phyloP scores from a whole-genome alignment of 352 stramenopile genomes.

The Phytopythium litorale region DNA sequence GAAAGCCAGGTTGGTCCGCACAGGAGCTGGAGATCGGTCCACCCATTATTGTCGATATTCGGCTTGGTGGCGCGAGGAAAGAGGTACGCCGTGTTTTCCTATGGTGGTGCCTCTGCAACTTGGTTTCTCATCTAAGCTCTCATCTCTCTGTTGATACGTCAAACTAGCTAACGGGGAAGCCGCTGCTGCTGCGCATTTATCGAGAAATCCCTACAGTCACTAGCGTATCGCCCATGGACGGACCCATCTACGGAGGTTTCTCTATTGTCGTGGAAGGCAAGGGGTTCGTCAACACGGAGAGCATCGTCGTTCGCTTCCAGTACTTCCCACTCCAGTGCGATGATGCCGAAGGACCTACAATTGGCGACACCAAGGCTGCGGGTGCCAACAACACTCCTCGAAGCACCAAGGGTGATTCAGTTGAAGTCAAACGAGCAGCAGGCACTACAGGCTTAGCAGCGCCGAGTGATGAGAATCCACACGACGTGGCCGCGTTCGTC shows the following conservation, averaged over 20 bases:
- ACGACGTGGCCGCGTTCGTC: constrained; percentile 9
- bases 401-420: constrained; percentile 5
- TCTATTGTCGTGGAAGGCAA: constrained; percentile 51
- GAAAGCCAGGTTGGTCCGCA: neutral
- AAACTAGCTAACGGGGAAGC: constrained; percentile 13
- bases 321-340: constrained; percentile 20
- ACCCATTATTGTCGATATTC: constrained; percentile 59
- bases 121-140: neutral
- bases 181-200: constrained; percentile 55
- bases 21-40: constrained; percentile 2
- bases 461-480: neutral
- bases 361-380: neutral
- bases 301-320: constrained; percentile 62
- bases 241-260: constrained; percentile 72
- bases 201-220: constrained; percentile 30
- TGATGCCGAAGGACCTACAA: constrained; percentile 3
- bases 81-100: constrained; percentile 20
- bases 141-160: neutral
- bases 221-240: constrained; percentile 57
- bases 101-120: neutral
- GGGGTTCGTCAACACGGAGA: constrained; percentile 59
- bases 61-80: constrained; percentile 52
- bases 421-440: neutral
- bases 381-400: neutral
- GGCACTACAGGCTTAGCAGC: neutral